phyloP scores from a whole-genome alignment of 2,329 filamentous ascomycete species.

The Penicillium hordei region DNA sequence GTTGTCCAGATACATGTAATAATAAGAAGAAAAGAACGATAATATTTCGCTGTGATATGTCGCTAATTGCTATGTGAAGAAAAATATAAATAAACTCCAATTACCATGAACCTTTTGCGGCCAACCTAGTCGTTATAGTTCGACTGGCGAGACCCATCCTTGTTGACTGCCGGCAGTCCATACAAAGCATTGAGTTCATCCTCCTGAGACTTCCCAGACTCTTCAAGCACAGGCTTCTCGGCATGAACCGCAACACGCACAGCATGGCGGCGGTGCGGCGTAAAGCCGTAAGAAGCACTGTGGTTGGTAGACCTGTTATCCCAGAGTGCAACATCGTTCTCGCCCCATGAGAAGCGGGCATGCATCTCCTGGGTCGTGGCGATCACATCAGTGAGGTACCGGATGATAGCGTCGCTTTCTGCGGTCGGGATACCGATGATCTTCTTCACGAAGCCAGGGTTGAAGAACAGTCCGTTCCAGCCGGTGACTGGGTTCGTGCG shows the following conservation, averaged over 20 bases:
- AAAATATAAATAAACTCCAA: background rate
- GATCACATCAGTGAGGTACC: constrained; percentile 55
- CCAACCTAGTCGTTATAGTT: constrained; percentile 57
- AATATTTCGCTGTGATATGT: constrained; percentile 3
- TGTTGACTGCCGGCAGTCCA: constrained; percentile 53
- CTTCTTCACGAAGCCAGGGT: constrained; percentile 58
- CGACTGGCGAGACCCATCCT: constrained; percentile 55
- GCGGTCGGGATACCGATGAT: constrained; percentile 60
- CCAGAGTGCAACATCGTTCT: constrained; percentile 67
- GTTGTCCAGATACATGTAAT: background rate
- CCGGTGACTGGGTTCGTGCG: constrained; percentile 62
- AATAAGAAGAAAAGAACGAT: background rate
- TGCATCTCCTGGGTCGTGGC: constrained; percentile 66
- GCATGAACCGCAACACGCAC: constrained; percentile 51
- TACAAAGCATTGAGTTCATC: constrained; percentile 52
- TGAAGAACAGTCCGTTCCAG: constrained; percentile 62
- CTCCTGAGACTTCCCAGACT: constrained; percentile 53
- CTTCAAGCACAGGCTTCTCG: constrained; percentile 49
- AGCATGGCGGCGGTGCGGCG: constrained; percentile 57
- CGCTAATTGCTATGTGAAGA: constrained; percentile 9
- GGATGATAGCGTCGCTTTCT: constrained; percentile 55
- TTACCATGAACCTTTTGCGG: background rate
- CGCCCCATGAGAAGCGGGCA: constrained; percentile 64
- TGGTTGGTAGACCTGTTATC: constrained; percentile 62
- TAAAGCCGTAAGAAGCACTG: constrained; percentile 57